A percentile compares a stretch with the other conserved stretches of the same genome.
Conservation (phyloP, 257 asterid species). For the Sherardia arvensis region DNA sequence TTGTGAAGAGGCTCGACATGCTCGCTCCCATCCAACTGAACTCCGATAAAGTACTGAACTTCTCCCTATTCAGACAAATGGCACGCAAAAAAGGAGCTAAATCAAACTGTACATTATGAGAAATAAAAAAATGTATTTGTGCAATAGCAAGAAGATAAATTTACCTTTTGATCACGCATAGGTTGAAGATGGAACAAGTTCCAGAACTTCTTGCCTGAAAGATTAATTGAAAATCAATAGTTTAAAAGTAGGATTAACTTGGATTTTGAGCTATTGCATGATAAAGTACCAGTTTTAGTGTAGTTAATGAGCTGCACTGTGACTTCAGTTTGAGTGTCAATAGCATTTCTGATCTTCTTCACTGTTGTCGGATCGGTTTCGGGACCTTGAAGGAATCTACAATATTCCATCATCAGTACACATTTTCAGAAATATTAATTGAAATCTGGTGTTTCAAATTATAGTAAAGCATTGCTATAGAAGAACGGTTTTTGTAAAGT, state of each 20-base stretch:
- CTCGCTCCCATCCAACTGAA: constrained; percentile 93
- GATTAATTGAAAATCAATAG: background rate
- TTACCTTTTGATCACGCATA: constrained; percentile 99
- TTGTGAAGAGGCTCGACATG: constrained; percentile 87
- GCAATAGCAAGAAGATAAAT: background rate
- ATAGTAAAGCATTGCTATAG: background rate
- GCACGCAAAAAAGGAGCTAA: too few relatives aligned
- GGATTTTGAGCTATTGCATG: background rate
- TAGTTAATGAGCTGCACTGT: constrained; percentile 97
- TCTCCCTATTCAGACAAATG: constrained; percentile 58
- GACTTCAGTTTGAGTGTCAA: constrained; percentile 84
- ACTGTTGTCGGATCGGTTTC: constrained; percentile 96
- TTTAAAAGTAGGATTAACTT: background rate
- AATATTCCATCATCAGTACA: background rate
- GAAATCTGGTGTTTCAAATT: background rate
- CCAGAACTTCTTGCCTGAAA: constrained; percentile 92
- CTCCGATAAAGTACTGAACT: constrained; percentile 95
- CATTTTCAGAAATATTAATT: too few relatives aligned
- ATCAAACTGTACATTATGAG: background rate
- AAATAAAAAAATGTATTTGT: background rate
- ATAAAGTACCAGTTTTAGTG: constrained; percentile 70
- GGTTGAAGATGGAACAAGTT: constrained; percentile 98
- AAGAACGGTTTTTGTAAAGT: background rate
- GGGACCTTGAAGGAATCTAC: constrained; percentile 96
- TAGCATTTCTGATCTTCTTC: constrained; percentile 80